phyloP scores from a whole-genome alignment of 108 stramenopile genomes.

The Asterionellopsis glacialis region DNA sequence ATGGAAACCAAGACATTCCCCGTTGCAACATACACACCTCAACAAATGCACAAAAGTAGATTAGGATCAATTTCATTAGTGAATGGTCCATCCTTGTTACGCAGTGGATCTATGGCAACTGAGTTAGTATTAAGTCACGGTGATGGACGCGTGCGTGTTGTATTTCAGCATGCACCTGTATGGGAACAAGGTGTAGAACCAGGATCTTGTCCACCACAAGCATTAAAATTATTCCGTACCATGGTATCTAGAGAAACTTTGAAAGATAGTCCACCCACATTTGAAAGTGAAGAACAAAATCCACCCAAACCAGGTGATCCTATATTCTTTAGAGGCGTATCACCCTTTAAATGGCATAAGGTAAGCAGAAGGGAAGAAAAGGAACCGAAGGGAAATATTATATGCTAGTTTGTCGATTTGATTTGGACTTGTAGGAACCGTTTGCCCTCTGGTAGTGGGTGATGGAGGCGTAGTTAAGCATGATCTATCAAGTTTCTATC shows the following conservation, averaged over 20 bases:
- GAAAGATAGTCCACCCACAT: slow-evolving; percentile 51
- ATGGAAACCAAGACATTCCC: slow-evolving; percentile 51
- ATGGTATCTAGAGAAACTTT: slow-evolving; percentile 68
- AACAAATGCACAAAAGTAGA: slow-evolving; percentile 32
- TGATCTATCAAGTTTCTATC: too few relatives aligned
- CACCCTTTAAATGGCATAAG: slow-evolving; percentile 80
- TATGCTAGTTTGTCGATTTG: too few relatives aligned
- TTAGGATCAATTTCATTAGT: slow-evolving; percentile 53
- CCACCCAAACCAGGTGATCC: slow-evolving; percentile 56
- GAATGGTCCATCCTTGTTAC: slow-evolving; percentile 60
- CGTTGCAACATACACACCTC: slow-evolving; percentile 55
- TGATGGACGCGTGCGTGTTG: slow-evolving; percentile 76
- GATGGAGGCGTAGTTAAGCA: too few relatives aligned
- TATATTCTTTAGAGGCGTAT: slow-evolving; percentile 59
- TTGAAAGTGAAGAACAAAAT: slow-evolving; percentile 47
- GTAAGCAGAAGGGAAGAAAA: too few relatives aligned
- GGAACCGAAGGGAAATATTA: too few relatives aligned
- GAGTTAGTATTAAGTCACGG: slow-evolving; percentile 71
- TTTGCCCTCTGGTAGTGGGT: too few relatives aligned
- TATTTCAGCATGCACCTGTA: slow-evolving; percentile 85
- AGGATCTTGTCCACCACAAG: slow-evolving; percentile 75
- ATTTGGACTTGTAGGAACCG: too few relatives aligned
- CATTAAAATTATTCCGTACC: slow-evolving; percentile 70
- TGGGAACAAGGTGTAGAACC: slow-evolving; percentile 78
- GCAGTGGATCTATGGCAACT: slow-evolving; percentile 71